Conservation (phyloP, 208 protist genomes). For the Trypanosoma cruzi region DNA sequence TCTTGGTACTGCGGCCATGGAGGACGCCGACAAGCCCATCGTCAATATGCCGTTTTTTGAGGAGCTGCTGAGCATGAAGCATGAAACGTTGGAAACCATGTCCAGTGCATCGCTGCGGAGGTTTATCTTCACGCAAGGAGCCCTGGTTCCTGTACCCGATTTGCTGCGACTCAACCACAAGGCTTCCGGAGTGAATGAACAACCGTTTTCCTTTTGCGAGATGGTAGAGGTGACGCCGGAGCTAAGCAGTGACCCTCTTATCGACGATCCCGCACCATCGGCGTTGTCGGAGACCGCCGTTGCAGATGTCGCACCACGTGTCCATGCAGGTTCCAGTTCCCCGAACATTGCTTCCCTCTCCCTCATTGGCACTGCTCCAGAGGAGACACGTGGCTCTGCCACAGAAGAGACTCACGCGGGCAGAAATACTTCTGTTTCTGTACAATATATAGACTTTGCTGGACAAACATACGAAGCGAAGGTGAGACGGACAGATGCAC, state of each 20-base stretch:
- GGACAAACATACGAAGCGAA: conserved; percentile 10
- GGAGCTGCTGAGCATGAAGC: conserved; percentile 12
- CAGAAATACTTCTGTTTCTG: neutral
- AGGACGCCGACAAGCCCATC: conserved; percentile 8
- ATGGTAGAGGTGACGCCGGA: conserved; percentile 4
- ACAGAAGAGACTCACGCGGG: neutral
- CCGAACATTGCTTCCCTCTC: neutral
- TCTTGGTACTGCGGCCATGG: conserved; percentile 23
- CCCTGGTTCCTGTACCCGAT: conserved; percentile 34
- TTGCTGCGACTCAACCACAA: conserved; percentile 35
- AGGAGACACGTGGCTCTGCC: neutral
- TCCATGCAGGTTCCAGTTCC: neutral
- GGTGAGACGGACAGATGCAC: neutral
- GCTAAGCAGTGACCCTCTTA: conserved; percentile 1
- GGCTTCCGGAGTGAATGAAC: neutral
- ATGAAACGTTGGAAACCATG: neutral
- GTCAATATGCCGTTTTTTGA: conserved; percentile 24
- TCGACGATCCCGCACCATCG: neutral
- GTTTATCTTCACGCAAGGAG: conserved; percentile 42
- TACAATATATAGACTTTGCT: conserved; percentile 19
- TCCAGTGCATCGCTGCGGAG: conserved; percentile 9
- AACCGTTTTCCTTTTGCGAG: neutral
- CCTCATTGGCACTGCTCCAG: neutral
- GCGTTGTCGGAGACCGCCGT: neutral
- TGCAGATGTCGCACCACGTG: neutral